phyloP scores from a whole-genome alignment of 805 yeast species.

The Kodamaea laetipori region DNA sequence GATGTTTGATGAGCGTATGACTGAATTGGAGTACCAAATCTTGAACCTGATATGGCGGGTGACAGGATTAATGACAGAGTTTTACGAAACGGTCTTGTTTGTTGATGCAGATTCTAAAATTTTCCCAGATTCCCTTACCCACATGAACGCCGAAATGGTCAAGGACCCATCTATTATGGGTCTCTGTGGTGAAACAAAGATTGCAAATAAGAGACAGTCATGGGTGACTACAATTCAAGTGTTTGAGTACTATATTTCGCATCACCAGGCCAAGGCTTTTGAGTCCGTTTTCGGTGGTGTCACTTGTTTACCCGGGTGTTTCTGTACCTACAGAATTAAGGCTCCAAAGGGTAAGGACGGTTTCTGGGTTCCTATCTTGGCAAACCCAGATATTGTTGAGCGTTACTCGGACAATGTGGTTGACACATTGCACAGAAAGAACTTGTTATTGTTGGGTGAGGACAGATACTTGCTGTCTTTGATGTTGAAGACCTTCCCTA shows the following conservation, averaged over 20 bases:
- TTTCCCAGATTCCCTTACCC: constrained; percentile 83
- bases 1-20: constrained; percentile 92
- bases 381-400: constrained; percentile 92
- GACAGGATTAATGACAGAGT: constrained; percentile 82
- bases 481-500: constrained; percentile 88
- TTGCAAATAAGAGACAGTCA: constrained; percentile 74
- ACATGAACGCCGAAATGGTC: constrained; percentile 88
- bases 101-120: constrained; percentile 94
- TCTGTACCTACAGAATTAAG: constrained; percentile 87
- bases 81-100: constrained; percentile 82
- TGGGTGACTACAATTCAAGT: constrained; percentile 96
- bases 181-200: constrained; percentile 91
- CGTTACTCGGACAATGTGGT: constrained; percentile 85
- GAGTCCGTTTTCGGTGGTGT: constrained; percentile 95
- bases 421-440: constrained; percentile 83
- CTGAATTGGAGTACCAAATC: constrained; percentile 81
- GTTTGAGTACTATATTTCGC: constrained; percentile 89
- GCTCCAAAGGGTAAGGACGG: constrained; percentile 73
- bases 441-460: constrained; percentile 82
- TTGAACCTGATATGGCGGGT: constrained; percentile 74
- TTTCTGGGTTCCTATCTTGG: constrained; percentile 90
- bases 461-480: constrained; percentile 83
- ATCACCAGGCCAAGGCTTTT: constrained; percentile 91
- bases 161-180: constrained; percentile 89
- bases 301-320: constrained; percentile 95